These are phyloP conservation scores for Rhizodiscina lignyota DNA, from an alignment of 495 filamentous ascomycete species.

Conservation along the genomic window DNA sequence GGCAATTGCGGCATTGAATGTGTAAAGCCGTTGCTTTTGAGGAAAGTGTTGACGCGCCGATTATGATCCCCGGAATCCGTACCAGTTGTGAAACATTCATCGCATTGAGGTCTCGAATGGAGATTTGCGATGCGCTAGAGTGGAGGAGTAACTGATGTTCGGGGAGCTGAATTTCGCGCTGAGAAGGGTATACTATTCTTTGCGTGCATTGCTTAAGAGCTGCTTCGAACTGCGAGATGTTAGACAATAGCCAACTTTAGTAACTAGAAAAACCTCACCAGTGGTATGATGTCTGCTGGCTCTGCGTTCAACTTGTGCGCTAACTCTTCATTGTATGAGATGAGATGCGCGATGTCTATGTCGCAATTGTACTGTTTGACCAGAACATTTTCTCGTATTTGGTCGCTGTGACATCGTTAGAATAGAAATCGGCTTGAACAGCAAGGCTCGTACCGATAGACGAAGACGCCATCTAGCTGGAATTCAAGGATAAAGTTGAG, in stretches of 20 bases:
- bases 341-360: slow-evolving; percentile 89
- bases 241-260: slow-evolving; percentile 5
- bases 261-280: slow-evolving; percentile 35
- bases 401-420: slow-evolving; percentile 45
- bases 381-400: slow-evolving; percentile 87
- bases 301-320: slow-evolving; percentile 82
- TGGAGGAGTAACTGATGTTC: slow-evolving; percentile 94
- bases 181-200: slow-evolving; percentile 70
- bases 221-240: slow-evolving; percentile 55
- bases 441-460: slow-evolving; percentile 60
- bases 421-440: neutral
- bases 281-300: slow-evolving; percentile 80
- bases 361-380: slow-evolving; percentile 94
- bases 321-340: slow-evolving; percentile 92
- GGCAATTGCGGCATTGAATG: slow-evolving; percentile 82
- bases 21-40: slow-evolving; percentile 81
- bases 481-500: slow-evolving; percentile 84
- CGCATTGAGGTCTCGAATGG: slow-evolving; percentile 87
- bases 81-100: slow-evolving; percentile 89
- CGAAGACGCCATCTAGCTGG: slow-evolving; percentile 85
- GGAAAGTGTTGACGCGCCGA: slow-evolving; percentile 89
- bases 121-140: slow-evolving; percentile 74
- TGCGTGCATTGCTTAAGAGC: slow-evolving; percentile 84
- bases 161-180: slow-evolving; percentile 52
- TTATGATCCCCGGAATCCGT: slow-evolving; percentile 91